Conservation (phyloP, 2,329 filamentous ascomycete species). For the Colletotrichum sp. region DNA sequence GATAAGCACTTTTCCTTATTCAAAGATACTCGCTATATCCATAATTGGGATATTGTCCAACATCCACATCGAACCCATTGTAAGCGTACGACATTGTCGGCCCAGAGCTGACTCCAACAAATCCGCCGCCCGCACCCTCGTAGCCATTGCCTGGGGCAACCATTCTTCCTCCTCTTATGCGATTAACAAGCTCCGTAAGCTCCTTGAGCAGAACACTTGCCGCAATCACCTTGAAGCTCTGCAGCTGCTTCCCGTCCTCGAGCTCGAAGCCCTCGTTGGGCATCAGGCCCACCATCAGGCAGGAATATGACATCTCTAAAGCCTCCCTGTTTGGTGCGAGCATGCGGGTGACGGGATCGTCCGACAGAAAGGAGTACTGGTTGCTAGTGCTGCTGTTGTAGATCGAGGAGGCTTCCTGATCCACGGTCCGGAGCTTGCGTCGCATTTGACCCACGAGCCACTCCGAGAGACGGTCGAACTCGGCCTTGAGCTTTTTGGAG, state of each 20-base stretch:
- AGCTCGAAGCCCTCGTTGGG: constrained; percentile 18
- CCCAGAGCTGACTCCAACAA: constrained; percentile 3
- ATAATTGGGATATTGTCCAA: constrained; percentile 15
- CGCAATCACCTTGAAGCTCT: constrained; percentile 43
- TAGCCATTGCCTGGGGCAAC: background rate
- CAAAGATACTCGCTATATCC: constrained; percentile 2
- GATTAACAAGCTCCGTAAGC: constrained; percentile 22
- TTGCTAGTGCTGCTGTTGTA: background rate
- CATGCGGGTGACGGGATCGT: background rate
- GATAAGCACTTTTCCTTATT: background rate
- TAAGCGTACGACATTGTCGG: background rate
- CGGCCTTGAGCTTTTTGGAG: constrained; percentile 56
- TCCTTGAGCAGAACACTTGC: constrained; percentile 39
- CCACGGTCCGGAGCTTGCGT: background rate
- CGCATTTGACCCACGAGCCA: constrained; percentile 44
- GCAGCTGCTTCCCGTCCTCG: constrained; percentile 20
- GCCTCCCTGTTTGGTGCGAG: constrained; percentile 24
- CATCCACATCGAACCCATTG: constrained; percentile 11
- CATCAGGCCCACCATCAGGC: constrained; percentile 30
- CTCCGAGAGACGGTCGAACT: constrained; percentile 51
- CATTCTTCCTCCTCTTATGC: background rate
- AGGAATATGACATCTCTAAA: constrained; percentile 39
- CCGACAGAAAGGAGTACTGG: background rate
- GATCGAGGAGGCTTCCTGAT: background rate
- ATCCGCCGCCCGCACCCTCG: background rate